phyloP scores from a whole-genome alignment of 1,284 basidiomycete species.

The Trametes hirsuta region DNA sequence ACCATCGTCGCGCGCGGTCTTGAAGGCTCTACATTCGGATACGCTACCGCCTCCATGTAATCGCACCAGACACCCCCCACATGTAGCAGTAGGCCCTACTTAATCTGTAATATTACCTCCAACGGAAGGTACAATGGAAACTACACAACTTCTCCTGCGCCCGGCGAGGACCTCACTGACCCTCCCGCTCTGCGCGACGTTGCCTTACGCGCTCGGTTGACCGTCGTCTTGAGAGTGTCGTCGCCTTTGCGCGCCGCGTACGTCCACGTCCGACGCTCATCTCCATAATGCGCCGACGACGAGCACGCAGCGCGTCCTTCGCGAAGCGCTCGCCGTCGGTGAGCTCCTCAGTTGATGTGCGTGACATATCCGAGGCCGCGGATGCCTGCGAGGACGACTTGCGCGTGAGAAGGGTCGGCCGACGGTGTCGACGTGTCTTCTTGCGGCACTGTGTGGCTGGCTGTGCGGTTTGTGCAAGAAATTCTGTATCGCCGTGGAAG shows the following conservation, averaged over 20 bases:
- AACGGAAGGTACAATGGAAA: neutral
- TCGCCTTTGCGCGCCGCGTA: constrained; percentile 16
- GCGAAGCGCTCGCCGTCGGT: constrained; percentile 41
- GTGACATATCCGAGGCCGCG: constrained; percentile 38
- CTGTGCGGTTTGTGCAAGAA: neutral
- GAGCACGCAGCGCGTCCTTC: constrained; percentile 38
- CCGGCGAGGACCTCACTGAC: neutral
- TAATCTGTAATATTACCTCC: neutral
- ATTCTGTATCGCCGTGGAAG: too few species aligned
- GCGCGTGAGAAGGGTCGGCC: constrained; percentile 30
- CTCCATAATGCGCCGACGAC: constrained; percentile 34
- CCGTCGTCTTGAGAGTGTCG: constrained; percentile 15
- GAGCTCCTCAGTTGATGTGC: constrained; percentile 30
- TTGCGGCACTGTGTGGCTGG: constrained; percentile 11
- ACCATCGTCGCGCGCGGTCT: constrained; percentile 73
- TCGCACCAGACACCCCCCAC: neutral
- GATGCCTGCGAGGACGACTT: constrained; percentile 39
- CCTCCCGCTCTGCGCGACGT: neutral
- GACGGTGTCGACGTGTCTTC: constrained; percentile 22
- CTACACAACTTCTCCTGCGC: too few species aligned
- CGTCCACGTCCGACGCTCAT: constrained; percentile 18
- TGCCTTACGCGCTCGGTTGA: constrained; percentile 4
- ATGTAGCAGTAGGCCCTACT: neutral
- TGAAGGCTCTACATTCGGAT: constrained; percentile 78
- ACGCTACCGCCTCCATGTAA: constrained; percentile 48